Conservation (phyloP, 768 basidiomycete genomes). For the Tylopilus sp. region DNA sequence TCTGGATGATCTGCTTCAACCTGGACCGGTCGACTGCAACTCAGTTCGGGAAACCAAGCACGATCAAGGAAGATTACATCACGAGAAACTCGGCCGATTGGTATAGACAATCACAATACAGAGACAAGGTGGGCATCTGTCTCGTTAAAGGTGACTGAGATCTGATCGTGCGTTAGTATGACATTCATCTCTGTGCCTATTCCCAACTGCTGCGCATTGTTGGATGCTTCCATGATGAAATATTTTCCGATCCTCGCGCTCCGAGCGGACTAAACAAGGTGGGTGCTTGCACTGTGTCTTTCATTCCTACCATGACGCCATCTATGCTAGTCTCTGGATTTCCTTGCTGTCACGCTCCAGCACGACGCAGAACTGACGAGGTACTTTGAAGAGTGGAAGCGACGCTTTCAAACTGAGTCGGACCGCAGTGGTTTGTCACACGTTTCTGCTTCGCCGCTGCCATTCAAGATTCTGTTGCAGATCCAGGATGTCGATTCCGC, state of each 20-base stretch:
- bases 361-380: slow-evolving; percentile 56
- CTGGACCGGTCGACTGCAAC: slow-evolving; percentile 84
- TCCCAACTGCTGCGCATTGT: slow-evolving; percentile 67
- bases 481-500: slow-evolving; percentile 57
- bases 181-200: slow-evolving; percentile 74
- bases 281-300: neutral
- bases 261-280: slow-evolving; percentile 73
- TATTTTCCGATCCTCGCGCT: slow-evolving; percentile 67
- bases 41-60: slow-evolving; percentile 86
- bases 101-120: slow-evolving; percentile 69
- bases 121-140: slow-evolving; percentile 43
- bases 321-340: slow-evolving; percentile 54
- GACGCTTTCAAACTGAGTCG: slow-evolving; percentile 55
- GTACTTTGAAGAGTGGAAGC: slow-evolving; percentile 67
- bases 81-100: slow-evolving; percentile 70
- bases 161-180: slow-evolving; percentile 44
- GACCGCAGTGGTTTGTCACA: slow-evolving; percentile 48
- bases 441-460: neutral
- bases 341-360: slow-evolving; percentile 56
- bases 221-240: slow-evolving; percentile 70
- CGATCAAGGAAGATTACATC: slow-evolving; percentile 81
- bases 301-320: slow-evolving; percentile 1
- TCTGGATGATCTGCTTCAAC: slow-evolving; percentile 91
- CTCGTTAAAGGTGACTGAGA: neutral
- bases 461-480: slow-evolving; percentile 31